A percentile compares a stretch with the other conserved stretches of the same genome.
These are phyloP conservation scores for Cystofilobasidium bisporidii DNA, from an alignment of 768 basidiomycete genomes.

Conservation along the genomic window DNA sequence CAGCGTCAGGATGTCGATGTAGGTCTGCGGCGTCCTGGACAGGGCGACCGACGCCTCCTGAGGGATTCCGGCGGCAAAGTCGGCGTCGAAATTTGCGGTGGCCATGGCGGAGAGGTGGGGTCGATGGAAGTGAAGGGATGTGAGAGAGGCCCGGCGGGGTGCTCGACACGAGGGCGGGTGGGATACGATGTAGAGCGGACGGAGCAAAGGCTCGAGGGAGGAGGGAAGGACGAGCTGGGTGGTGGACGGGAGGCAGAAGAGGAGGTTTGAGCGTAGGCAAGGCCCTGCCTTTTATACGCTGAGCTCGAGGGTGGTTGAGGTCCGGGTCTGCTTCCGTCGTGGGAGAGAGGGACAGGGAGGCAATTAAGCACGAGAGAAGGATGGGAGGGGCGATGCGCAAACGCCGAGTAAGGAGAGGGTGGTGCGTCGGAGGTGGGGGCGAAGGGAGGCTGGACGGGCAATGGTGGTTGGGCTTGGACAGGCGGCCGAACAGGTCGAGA, in stretches of 20 bases:
- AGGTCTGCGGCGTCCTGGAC: constrained; percentile 11
- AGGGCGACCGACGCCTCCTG: background rate
- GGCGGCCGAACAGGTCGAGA: no score
- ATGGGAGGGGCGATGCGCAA: background rate
- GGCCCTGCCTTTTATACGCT: background rate
- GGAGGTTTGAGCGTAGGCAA: no score
- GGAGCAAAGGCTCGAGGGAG: no score
- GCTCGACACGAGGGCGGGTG: background rate
- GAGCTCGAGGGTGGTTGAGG: background rate
- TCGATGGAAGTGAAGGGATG: background rate
- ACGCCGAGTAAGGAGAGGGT: no score
- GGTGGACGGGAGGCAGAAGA: no score
- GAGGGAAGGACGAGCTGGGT: no score
- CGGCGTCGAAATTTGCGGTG: constrained; percentile 9
- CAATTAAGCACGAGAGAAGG: background rate
- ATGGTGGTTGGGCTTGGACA: no score
- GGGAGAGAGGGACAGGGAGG: background rate
- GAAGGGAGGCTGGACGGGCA: no score
- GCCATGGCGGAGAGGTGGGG: background rate
- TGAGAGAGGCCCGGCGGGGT: background rate
- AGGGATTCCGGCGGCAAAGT: background rate
- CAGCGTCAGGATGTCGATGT: constrained; percentile 4
- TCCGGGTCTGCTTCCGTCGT: background rate
- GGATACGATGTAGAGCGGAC: no score
- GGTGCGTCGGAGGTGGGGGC: no score